Evolutionary conservation across 1,139 yeast species (phyloP).

Genomic region (Geotrichum phurueaensis): DNA sequence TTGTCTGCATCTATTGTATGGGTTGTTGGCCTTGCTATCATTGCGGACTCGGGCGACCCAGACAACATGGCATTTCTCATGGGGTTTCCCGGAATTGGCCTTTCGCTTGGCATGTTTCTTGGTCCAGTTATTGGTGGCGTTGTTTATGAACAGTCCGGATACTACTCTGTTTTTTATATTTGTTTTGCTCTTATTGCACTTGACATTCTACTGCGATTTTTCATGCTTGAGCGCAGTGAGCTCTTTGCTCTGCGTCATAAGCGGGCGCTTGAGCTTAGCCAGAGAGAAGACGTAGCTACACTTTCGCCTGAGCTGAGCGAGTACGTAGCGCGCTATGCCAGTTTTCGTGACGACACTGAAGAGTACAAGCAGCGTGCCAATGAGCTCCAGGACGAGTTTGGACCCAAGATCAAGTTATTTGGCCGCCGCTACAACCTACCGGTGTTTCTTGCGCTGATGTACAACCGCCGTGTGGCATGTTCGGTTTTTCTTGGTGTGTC

Average conservation of each 20-base stretch:
- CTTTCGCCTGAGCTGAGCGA: conserved; percentile 2
- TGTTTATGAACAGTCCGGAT: conserved; percentile 35
- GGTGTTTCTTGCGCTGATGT: conserved; percentile 22
- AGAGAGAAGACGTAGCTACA: neutral
- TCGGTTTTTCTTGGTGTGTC: conserved; percentile 28
- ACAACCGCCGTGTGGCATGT: conserved; percentile 26
- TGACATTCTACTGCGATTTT: conserved; percentile 32
- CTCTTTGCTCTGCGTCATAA: conserved; percentile 3
- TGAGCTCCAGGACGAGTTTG: conserved; percentile 9
- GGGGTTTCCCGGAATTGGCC: conserved; percentile 34
- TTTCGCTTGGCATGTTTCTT: conserved; percentile 31
- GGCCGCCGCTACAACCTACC: conserved; percentile 21
- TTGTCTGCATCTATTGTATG: conserved; percentile 37
- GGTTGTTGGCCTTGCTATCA: conserved; percentile 37
- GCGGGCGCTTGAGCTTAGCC: conserved; percentile 14
- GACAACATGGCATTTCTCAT: conserved; percentile 28
- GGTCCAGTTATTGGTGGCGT: conserved; percentile 38
- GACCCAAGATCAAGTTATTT: conserved; percentile 4
- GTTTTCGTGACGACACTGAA: neutral
- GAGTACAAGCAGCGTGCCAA: neutral
- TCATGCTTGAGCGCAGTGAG: conserved; percentile 31
- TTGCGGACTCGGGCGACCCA: conserved; percentile 31
- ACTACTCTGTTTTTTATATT: conserved; percentile 33
- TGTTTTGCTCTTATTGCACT: conserved; percentile 32
- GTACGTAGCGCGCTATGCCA: conserved; percentile 7